Evolutionary conservation across 2,329 filamentous ascomycete species (phyloP).

Genomic region (Cladosporium austrohemisphaericum): DNA sequence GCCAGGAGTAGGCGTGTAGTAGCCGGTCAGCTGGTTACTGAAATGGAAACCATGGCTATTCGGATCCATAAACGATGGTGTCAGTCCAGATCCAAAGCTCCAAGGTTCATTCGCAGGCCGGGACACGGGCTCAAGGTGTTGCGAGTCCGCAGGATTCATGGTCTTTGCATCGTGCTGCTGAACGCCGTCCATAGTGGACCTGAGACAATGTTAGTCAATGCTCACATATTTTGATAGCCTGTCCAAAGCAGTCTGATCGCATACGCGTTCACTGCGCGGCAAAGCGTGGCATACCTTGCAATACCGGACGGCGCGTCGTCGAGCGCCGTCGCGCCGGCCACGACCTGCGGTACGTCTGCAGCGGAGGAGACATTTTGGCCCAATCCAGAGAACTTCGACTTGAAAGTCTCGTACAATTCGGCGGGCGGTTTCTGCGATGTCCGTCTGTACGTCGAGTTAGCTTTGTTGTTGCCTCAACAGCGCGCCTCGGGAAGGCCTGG

Average conservation of each 20-base stretch:
- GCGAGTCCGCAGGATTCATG: conserved; percentile 39
- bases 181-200: background rate
- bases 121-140: conserved; percentile 80
- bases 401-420: conserved; percentile 79
- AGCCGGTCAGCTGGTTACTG: conserved; percentile 73
- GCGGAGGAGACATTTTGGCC: conserved; percentile 39
- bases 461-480: conserved; percentile 15
- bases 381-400: conserved; percentile 75
- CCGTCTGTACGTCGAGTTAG: conserved; percentile 23
- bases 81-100: conserved; percentile 60
- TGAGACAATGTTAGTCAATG: background rate
- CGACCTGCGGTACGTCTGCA: conserved; percentile 45
- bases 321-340: conserved; percentile 37
- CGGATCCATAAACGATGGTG: conserved; percentile 81
- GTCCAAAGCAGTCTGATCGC: background rate
- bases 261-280: background rate
- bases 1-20: conserved; percentile 84
- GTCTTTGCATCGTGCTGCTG: conserved; percentile 16
- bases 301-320: conserved; percentile 36
- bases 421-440: conserved; percentile 82
- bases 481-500: background rate
- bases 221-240: background rate
- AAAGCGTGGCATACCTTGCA: background rate
- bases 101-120: conserved; percentile 75
- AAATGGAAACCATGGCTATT: conserved; percentile 81